Evolutionary conservation across 2,329 filamentous ascomycete species (phyloP), one percentile per base, ranked within the genome.

Genomic region (Nemania sp.): DNA sequence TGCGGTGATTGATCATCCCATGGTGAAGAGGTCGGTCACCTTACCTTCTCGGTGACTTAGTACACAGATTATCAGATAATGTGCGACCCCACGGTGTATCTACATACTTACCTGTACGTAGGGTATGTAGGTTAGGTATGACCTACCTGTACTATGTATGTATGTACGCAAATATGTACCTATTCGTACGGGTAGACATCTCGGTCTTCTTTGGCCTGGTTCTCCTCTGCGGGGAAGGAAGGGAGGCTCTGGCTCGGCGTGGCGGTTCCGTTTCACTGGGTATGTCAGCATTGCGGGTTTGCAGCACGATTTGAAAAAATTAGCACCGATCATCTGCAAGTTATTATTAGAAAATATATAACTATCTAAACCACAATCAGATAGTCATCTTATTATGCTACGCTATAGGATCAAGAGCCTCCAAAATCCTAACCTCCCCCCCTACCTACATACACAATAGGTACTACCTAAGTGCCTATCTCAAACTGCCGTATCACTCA

Each of bases 271-370:
- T 59, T 64, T 67, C 38, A 55, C 54, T 59, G 64, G 64, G 59
- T 51, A 22, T 65, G 66, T 65, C 62, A 62, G 66, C 52, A 62
- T 41, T 51, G 55, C 18, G 18, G 56, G 3, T 26, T 27, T 51
- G 20, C 20, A 51, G 20, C 29, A 29, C 57, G 43, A 64, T 60
- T 64, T 57, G 61, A 35, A 64, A 60, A 57, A 56, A 57, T 62
- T 32, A 27, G 45, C 57, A 38, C 18, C 52, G 18, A 47, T 58
- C 26, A 26, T 53, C 38, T 24, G 38, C 54, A 52, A 57, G 52
- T 61, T 68, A 68, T 68, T 53, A 57, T 68, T 68, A 65, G 66
- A 68, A 65, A 35, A 38, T 43, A 56, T 8, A 32, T 8, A 22
- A 18, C 38, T 24, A 29, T 22, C 54, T 18, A 29, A 13, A 35